A percentile compares a stretch with the other conserved stretches of the same genome.
Evolutionary conservation across 805 yeast genomes (phyloP).

Genomic region (Torulaspora microellipsoides): DNA sequence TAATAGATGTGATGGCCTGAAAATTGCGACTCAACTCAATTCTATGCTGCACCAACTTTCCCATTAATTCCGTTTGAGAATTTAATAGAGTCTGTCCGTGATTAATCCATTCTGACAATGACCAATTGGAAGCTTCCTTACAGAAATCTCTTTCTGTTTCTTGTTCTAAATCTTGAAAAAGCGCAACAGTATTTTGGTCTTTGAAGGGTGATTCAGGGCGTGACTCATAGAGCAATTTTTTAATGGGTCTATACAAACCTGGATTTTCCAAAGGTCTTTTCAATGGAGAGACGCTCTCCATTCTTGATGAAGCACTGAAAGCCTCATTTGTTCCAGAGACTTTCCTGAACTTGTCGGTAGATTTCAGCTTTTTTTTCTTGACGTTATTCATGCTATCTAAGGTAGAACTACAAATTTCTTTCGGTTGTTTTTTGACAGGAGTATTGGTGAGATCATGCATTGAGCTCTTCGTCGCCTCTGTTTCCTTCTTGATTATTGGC

Average conservation of each 20-base stretch:
- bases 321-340: not conserved
- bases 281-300: not conserved
- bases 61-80: slow-evolving; percentile 35
- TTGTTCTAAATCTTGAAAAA: slow-evolving; percentile 17
- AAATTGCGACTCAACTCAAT: slow-evolving; percentile 39
- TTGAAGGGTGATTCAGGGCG: slow-evolving; percentile 1
- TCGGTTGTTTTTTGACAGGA: not conserved
- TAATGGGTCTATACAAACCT: slow-evolving; percentile 9
- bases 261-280: slow-evolving; percentile 4
- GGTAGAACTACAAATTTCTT: not conserved
- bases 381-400: not conserved
- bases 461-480: not conserved
- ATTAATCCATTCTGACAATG: slow-evolving; percentile 37
- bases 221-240: slow-evolving; percentile 7
- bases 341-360: slow-evolving; percentile 7
- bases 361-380: slow-evolving; percentile 9
- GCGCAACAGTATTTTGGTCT: not conserved
- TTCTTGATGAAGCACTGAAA: not conserved
- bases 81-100: slow-evolving; percentile 34
- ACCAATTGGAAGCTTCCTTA: slow-evolving; percentile 22
- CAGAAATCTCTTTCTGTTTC: slow-evolving; percentile 24
- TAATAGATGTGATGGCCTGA: slow-evolving; percentile 35
- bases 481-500: slow-evolving; percentile 4
- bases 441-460: not conserved
- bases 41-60: slow-evolving; percentile 37